phyloP scores from a whole-genome alignment of 352 stramenopile genomes.

The Globisporangium barbulae region DNA sequence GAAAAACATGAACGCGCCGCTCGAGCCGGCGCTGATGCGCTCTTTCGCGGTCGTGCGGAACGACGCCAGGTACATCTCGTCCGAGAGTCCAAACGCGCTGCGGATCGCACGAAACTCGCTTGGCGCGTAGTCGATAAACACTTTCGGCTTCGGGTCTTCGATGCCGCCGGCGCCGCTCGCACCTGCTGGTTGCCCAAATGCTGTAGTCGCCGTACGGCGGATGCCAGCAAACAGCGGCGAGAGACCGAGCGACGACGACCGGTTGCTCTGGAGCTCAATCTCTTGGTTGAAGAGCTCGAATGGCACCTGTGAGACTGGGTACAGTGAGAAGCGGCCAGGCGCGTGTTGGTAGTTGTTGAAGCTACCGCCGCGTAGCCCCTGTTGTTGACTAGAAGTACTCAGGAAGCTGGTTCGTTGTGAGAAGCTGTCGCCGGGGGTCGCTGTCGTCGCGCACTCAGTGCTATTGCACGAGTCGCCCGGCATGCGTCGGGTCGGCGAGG shows the following conservation, averaged over 20 bases:
- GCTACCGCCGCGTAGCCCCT: conserved; percentile 5
- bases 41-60: conserved; percentile 79
- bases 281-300: conserved; percentile 78
- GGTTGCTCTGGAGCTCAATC: conserved; percentile 60
- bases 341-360: conserved; percentile 8
- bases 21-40: conserved; percentile 70
- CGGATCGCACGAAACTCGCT: conserved; percentile 64
- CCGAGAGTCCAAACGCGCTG: conserved; percentile 52
- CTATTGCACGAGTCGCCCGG: conserved; percentile 8
- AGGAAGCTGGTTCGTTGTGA: conserved; percentile 11
- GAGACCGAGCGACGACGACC: conserved; percentile 26
- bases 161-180: conserved; percentile 2
- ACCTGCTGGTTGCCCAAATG: conserved; percentile 21
- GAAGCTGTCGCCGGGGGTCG: conserved; percentile 7
- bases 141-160: conserved; percentile 58
- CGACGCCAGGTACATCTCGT: conserved; percentile 68
- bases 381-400: conserved; percentile 11
- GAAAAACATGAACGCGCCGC: conserved; percentile 82
- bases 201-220: conserved; percentile 41
- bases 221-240: conserved; percentile 48
- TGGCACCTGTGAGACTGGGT: conserved; percentile 67
- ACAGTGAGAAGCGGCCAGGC: conserved; percentile 45
- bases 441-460: conserved; percentile 4
- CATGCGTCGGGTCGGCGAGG: background rate
- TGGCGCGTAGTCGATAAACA: conserved; percentile 76